Conservation (phyloP, 164 flowering plant genomes). For the Vitis amurensis region DNA sequence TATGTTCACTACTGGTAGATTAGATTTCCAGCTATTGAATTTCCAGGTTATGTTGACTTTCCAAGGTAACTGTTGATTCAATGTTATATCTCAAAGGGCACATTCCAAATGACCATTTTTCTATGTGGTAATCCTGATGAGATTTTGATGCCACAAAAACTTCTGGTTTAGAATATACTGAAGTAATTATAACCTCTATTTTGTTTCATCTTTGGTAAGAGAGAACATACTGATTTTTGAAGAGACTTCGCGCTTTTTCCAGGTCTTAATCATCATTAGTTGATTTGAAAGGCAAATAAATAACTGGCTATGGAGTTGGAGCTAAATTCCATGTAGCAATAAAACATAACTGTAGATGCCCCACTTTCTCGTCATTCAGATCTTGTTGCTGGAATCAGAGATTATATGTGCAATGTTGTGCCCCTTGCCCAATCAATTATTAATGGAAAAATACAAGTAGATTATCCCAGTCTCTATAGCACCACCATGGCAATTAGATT, state of each 20-base stretch:
- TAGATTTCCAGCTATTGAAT: too few relatives aligned
- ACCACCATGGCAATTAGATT: neutral
- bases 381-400: neutral
- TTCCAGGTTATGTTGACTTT: too few relatives aligned
- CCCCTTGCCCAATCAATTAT: constrained; percentile 4
- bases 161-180: too few relatives aligned
- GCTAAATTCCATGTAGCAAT: neutral
- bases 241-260: neutral
- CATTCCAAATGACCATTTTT: too few relatives aligned
- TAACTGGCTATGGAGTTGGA: neutral
- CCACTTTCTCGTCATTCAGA: neutral
- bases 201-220: too few relatives aligned
- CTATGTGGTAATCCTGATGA: too few relatives aligned
- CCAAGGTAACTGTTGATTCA: too few relatives aligned
- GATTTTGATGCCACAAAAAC: too few relatives aligned
- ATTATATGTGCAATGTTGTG: neutral
- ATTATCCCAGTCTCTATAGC: neutral
- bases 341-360: neutral
- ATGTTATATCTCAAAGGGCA: too few relatives aligned
- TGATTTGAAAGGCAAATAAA: constrained; percentile 1
- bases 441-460: neutral
- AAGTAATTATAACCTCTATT: too few relatives aligned
- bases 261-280: neutral
- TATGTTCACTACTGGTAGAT: too few relatives aligned
- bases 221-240: neutral